Percentiles rank a stretch among this genome's conserved stretches.
These are phyloP conservation scores for Tuber aestivum DNA, from an alignment of 495 filamentous ascomycete genomes.

Conservation along the genomic window DNA sequence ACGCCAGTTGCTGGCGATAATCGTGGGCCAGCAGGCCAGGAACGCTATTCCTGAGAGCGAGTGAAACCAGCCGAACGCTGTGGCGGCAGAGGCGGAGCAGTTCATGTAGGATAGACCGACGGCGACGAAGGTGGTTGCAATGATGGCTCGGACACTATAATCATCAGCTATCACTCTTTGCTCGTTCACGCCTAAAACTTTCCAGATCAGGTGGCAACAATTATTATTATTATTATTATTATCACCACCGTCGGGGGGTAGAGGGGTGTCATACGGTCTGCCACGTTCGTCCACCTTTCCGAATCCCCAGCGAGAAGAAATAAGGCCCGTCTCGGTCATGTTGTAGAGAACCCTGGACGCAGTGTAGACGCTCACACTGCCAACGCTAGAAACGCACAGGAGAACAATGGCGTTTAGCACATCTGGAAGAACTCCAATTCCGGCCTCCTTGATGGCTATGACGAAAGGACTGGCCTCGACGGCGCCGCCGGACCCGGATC, in stretches of 20 bases:
- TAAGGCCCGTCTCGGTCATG: constrained; percentile 40
- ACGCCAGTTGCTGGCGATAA: constrained; percentile 28
- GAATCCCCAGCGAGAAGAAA: constrained; percentile 18
- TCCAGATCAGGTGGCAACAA: background rate
- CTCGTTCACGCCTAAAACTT: background rate
- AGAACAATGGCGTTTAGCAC: constrained; percentile 73
- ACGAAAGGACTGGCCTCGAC: constrained; percentile 68
- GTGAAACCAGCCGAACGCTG: constrained; percentile 32
- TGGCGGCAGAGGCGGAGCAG: constrained; percentile 19
- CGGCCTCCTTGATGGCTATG: constrained; percentile 61
- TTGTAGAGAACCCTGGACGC: constrained; percentile 43
- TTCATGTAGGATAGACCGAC: constrained; percentile 30
- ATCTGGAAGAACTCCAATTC: constrained; percentile 59
- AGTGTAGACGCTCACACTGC: constrained; percentile 43
- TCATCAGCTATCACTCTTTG: constrained; percentile 1
- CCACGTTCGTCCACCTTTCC: constrained; percentile 22
- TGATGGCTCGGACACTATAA: constrained; percentile 17
- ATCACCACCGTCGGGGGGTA: no score
- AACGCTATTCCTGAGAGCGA: constrained; percentile 28
- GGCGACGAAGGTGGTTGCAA: constrained; percentile 17
- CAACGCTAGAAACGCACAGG: constrained; percentile 45
- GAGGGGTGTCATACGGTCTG: constrained; percentile 14
- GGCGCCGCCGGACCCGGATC: constrained; percentile 46
- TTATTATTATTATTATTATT: background rate
- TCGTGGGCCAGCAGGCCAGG: constrained; percentile 23